Evolutionary conservation across 2,329 filamentous ascomycete species (phyloP).

Genomic region (Xylariaceae sp.): DNA sequence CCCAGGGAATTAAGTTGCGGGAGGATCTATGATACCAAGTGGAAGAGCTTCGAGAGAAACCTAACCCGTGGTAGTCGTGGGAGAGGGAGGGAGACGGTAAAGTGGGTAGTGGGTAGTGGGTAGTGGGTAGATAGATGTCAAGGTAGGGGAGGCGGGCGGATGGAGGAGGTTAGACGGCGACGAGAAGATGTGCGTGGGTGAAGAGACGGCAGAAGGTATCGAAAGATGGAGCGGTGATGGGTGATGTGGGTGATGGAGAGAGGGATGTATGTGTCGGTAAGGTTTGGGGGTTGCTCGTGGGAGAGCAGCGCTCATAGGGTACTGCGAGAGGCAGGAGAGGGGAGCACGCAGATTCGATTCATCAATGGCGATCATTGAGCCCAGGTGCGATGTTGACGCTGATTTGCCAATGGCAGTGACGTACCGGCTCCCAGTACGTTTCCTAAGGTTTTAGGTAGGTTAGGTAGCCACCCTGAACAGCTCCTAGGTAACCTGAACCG

Average conservation of each 20-base stretch:
- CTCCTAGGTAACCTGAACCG: too few relatives aligned
- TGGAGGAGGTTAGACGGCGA: constrained; percentile 8
- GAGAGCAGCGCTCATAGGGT: background rate
- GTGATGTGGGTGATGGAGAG: background rate
- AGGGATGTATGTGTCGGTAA: background rate
- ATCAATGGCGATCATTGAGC: too few relatives aligned
- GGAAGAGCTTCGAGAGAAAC: too few relatives aligned
- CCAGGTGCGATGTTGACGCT: background rate
- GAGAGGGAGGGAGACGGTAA: constrained; percentile 6
- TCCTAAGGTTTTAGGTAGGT: too few relatives aligned
- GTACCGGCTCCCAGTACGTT: too few relatives aligned
- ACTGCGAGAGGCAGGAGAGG: background rate
- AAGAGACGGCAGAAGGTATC: constrained; percentile 10
- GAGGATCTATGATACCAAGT: too few relatives aligned
- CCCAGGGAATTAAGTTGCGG: background rate
- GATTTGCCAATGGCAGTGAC: background rate
- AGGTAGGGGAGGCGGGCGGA: constrained; percentile 8
- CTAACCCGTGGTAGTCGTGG: too few relatives aligned
- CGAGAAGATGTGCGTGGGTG: constrained; percentile 16
- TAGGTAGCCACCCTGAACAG: too few relatives aligned
- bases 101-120: constrained; percentile 12
- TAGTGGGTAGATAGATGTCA: background rate
- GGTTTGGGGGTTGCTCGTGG: background rate
- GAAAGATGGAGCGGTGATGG: background rate
- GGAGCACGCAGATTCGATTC: too few relatives aligned